Conservation (phyloP, 305 asterid genomes). For the Fraxinus velutina region DNA sequence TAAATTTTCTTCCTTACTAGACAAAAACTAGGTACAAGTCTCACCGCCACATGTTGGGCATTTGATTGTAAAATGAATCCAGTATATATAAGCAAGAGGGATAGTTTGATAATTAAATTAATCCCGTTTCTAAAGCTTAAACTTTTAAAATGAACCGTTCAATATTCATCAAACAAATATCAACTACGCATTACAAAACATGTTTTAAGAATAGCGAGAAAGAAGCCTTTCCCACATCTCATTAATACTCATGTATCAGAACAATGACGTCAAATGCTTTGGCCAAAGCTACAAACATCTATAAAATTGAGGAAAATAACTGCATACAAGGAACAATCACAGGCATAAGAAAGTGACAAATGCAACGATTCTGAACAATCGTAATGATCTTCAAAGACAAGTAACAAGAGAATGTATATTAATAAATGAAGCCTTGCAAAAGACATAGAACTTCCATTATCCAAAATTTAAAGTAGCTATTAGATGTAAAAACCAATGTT, state of each 20-base stretch:
- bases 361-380: constrained; percentile 11
- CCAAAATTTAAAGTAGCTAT: constrained; percentile 22
- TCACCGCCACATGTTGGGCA: background rate
- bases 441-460: constrained; percentile 25
- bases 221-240: background rate
- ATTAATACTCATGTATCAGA: background rate
- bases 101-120: background rate
- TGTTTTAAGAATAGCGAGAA: background rate
- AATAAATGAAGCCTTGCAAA: background rate
- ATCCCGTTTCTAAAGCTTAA: background rate
- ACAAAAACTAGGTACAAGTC: background rate
- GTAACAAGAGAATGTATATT: background rate
- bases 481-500: constrained; percentile 23
- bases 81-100: background rate
- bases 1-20: background rate
- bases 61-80: background rate
- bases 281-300: background rate
- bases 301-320: background rate
- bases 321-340: background rate
- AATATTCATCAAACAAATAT: background rate
- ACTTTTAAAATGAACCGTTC: background rate
- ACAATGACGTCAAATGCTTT: background rate
- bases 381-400: background rate
- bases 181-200: background rate
- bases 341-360: background rate